phyloP scores from a whole-genome alignment of 2,329 filamentous ascomycete species.

The Aspergillus quadricinctus region DNA sequence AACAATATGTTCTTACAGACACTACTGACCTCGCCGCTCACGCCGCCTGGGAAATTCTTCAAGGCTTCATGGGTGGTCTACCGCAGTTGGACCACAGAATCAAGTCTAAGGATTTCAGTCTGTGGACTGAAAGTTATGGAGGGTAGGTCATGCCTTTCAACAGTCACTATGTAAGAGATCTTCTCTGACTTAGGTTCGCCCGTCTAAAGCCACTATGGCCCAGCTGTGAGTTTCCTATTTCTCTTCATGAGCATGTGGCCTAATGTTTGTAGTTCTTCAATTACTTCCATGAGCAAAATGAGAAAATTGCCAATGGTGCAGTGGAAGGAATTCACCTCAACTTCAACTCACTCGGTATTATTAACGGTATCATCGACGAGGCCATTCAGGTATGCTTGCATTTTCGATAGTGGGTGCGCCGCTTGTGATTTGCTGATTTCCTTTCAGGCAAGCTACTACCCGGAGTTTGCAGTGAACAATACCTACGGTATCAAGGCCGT shows the following conservation, averaged over 20 bases:
- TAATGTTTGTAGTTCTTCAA: conserved; percentile 46
- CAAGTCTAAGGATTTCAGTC: conserved; percentile 52
- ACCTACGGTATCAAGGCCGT: conserved; percentile 50
- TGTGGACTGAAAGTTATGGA: conserved; percentile 55
- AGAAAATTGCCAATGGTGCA: conserved; percentile 49
- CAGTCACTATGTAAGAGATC: neutral
- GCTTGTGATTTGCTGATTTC: neutral
- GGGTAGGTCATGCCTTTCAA: conserved; percentile 31
- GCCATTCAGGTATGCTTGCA: conserved; percentile 39
- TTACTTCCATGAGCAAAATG: conserved; percentile 56
- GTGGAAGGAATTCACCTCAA: conserved; percentile 48
- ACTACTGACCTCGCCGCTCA: conserved; percentile 55
- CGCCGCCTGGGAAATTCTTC: conserved; percentile 53
- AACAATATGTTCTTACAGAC: conserved; percentile 26
- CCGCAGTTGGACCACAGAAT: conserved; percentile 47
- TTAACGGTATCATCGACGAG: conserved; percentile 55
- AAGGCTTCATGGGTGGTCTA: conserved; percentile 50
- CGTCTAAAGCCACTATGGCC: conserved; percentile 47
- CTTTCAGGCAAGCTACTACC: conserved; percentile 40
- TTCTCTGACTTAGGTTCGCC: neutral
- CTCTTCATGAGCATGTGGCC: neutral
- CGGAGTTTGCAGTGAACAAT: conserved; percentile 52
- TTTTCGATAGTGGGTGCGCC: neutral
- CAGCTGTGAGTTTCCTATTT: conserved; percentile 29
- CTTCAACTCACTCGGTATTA: conserved; percentile 52